Conservation (phyloP, 83 land plant species). For the Larix sibirica region DNA sequence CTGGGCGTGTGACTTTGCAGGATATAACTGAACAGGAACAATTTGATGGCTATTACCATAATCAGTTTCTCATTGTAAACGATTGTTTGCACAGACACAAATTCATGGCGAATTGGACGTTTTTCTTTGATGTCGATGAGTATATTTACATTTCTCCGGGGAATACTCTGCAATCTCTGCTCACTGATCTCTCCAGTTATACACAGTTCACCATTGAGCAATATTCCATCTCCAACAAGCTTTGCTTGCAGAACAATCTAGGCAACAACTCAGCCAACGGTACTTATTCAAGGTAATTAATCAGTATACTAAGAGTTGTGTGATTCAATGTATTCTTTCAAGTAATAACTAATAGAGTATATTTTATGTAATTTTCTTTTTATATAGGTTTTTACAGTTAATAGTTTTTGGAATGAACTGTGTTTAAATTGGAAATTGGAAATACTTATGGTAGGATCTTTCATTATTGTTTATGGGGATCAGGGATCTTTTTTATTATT, state of each 20-base stretch:
- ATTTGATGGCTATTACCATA: constrained; percentile 93
- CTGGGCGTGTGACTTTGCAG: constrained; percentile 74
- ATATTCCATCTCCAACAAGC: constrained; percentile 73
- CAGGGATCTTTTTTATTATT: too few relatives aligned
- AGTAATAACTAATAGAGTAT: too few relatives aligned
- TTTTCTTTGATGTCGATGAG: constrained; percentile 97
- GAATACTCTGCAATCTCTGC: constrained; percentile 33
- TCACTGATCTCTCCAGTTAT: constrained; percentile 31
- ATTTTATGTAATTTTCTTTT: too few relatives aligned
- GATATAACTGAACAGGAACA: constrained; percentile 73
- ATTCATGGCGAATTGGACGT: constrained; percentile 79
- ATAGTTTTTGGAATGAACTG: too few relatives aligned
- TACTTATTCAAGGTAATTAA: constrained; percentile 8
- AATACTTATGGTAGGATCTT: too few relatives aligned
- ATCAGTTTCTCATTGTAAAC: constrained; percentile 92
- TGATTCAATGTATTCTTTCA: background rate
- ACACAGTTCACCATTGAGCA: constrained; percentile 76
- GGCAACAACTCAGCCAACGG: constrained; percentile 19
- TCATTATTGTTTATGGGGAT: too few relatives aligned
- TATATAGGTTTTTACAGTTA: too few relatives aligned
- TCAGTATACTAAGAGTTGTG: background rate
- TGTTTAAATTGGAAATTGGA: too few relatives aligned
- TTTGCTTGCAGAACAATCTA: constrained; percentile 38
- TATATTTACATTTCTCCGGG: constrained; percentile 50
- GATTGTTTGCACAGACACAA: constrained; percentile 84